phyloP scores from a whole-genome alignment of 2,329 filamentous ascomycete species.

The Ceratocystiopsis minuta region DNA sequence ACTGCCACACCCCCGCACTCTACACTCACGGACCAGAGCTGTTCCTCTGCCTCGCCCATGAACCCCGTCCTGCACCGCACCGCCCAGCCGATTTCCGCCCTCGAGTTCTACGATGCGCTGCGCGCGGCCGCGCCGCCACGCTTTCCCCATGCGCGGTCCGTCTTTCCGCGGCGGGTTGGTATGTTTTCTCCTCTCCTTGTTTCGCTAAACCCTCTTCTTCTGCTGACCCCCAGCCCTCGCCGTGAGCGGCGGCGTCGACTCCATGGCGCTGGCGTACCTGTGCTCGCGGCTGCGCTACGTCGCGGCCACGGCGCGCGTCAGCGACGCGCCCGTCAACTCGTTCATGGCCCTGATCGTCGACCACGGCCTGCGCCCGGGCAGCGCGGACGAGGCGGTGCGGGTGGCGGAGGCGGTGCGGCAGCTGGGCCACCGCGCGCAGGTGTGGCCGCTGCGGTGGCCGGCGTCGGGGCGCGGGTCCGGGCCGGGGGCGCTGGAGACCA shows the following conservation, averaged over 20 bases:
- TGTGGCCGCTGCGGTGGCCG: constrained; percentile 27
- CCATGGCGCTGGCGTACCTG: constrained; percentile 82
- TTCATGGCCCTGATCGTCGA: constrained; percentile 36
- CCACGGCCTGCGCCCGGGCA: constrained; percentile 36
- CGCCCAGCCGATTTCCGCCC: constrained; percentile 20
- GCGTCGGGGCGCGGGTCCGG: constrained; percentile 12
- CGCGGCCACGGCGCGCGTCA: constrained; percentile 20
- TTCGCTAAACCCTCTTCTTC: too few relatives aligned
- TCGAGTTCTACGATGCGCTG: constrained; percentile 31
- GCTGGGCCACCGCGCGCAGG: constrained; percentile 17
- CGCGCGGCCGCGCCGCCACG: constrained; percentile 29
- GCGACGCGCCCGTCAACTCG: constrained; percentile 24
- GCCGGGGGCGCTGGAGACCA: constrained; percentile 48
- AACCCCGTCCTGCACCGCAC: constrained; percentile 20
- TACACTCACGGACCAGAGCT: too few relatives aligned
- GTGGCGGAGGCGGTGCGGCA: constrained; percentile 22
- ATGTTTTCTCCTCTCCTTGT: too few relatives aligned
- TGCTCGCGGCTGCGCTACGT: constrained; percentile 31
- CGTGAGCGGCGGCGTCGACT: constrained; percentile 85
- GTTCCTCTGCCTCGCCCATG: neutral
- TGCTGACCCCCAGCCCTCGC: constrained; percentile 31
- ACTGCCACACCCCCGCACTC: too few relatives aligned
- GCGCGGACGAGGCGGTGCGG: constrained; percentile 29
- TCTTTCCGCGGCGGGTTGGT: constrained; percentile 23
- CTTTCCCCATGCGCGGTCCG: constrained; percentile 23